phyloP scores from a whole-genome alignment of 1,284 basidiomycete species.

The Ceratobasidium papillatum region DNA sequence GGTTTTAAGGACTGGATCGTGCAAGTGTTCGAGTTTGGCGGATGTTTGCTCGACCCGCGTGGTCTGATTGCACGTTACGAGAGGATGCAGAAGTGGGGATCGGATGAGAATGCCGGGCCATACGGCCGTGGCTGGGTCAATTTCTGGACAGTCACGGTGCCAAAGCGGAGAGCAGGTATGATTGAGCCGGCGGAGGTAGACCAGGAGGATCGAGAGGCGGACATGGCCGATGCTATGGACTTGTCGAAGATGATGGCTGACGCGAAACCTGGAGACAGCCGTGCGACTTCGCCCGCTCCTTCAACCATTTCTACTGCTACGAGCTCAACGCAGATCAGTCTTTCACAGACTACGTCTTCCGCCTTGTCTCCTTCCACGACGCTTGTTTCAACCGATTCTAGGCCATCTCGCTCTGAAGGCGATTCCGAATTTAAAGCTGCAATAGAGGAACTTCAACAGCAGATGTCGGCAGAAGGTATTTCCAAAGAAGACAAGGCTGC shows the following conservation, averaged over 20 bases:
- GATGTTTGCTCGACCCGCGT: slow-evolving; percentile 63
- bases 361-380: slow-evolving; percentile 1
- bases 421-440: slow-evolving; percentile 9
- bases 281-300: not conserved
- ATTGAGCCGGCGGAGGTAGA: not conserved
- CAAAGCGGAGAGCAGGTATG: slow-evolving; percentile 24
- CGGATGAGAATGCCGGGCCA: slow-evolving; percentile 42
- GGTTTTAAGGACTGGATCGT: slow-evolving; percentile 61
- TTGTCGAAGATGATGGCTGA: slow-evolving; percentile 29
- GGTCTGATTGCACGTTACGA: slow-evolving; percentile 60
- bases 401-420: slow-evolving; percentile 3
- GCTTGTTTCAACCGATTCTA: not conserved
- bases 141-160: slow-evolving; percentile 61
- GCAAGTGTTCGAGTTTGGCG: slow-evolving; percentile 64
- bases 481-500: slow-evolving; percentile 25
- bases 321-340: slow-evolving; percentile 7
- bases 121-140: slow-evolving; percentile 59
- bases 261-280: not conserved
- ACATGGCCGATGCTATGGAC: slow-evolving; percentile 25
- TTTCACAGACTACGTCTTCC: slow-evolving; percentile 12
- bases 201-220: slow-evolving; percentile 16
- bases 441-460: slow-evolving; percentile 3
- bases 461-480: slow-evolving; percentile 7
- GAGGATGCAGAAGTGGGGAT: slow-evolving; percentile 57
- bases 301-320: not conserved